Evolutionary conservation across 129 eudicot species (phyloP).

Genomic region (Heracleum sosnowskyi): DNA sequence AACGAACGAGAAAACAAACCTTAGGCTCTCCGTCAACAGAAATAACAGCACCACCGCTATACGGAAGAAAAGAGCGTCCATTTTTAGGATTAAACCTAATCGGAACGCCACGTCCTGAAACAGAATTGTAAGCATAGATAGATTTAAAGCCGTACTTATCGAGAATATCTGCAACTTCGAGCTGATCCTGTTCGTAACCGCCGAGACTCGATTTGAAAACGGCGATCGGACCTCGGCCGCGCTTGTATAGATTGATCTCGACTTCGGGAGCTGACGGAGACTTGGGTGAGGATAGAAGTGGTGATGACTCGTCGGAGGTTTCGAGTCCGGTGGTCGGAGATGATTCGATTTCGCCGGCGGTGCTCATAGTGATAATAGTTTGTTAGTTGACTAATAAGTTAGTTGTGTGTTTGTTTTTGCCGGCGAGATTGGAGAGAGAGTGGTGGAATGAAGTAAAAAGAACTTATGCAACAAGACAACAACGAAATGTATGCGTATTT

Average conservation of each 20-base stretch:
- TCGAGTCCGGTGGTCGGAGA: constrained; percentile 1
- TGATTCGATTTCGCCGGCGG: constrained; percentile 36
- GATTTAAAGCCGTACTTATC: constrained; percentile 63
- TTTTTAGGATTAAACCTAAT: constrained; percentile 64
- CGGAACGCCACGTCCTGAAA: constrained; percentile 69
- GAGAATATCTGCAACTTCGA: constrained; percentile 64
- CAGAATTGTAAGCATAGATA: constrained; percentile 54
- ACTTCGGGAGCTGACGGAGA: constrained; percentile 53
- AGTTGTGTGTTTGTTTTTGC: neutral
- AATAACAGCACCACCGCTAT: constrained; percentile 49
- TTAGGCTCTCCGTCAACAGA: constrained; percentile 69
- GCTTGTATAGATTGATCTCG: constrained; percentile 50
- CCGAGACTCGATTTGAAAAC: constrained; percentile 50
- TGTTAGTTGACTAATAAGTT: no score
- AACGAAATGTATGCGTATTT: no score
- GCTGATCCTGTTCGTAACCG: constrained; percentile 93
- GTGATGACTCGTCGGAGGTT: constrained; percentile 27
- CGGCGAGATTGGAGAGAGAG: neutral
- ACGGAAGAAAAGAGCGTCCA: constrained; percentile 65
- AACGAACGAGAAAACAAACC: constrained; percentile 16
- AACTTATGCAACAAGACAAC: no score
- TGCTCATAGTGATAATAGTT: neutral
- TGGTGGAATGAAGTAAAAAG: neutral
- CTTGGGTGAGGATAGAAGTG: constrained; percentile 24
- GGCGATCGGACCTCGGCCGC: constrained; percentile 68